Evolutionary conservation across 73 alveolate species (phyloP).

Genomic region (Breviolum minutum): DNA sequence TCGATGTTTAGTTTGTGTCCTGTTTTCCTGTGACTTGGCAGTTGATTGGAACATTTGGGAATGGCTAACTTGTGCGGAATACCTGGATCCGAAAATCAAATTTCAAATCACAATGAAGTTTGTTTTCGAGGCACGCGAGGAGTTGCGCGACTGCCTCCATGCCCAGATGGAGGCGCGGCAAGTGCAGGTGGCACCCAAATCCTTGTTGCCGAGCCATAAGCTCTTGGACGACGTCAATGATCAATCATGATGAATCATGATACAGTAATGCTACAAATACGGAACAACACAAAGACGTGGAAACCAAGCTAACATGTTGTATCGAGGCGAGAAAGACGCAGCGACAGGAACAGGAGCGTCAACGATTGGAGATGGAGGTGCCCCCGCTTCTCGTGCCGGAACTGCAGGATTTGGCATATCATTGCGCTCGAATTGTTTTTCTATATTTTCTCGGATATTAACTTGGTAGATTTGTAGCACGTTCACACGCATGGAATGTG

Average conservation of each 20-base stretch:
- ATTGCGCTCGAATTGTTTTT: background rate
- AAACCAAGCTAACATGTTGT: too few species aligned
- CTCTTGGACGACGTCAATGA: too few species aligned
- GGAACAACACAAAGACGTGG: too few species aligned
- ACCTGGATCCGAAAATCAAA: too few species aligned
- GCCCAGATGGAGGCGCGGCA: conserved; percentile 43
- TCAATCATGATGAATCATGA: too few species aligned
- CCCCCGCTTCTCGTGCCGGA: background rate
- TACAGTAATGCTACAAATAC: background rate
- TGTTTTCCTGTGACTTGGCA: too few species aligned
- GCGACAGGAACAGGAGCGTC: conserved; percentile 37
- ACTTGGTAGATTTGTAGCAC: background rate
- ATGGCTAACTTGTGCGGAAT: too few species aligned
- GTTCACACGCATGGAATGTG: background rate
- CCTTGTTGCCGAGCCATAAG: too few species aligned
- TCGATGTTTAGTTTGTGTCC: too few species aligned
- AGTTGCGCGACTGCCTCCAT: conserved; percentile 39
- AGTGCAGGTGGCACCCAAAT: background rate
- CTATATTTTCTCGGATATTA: background rate
- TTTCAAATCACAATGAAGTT: too few species aligned
- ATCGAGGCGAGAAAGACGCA: background rate
- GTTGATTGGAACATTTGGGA: too few species aligned
- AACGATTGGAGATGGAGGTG: conserved; percentile 21
- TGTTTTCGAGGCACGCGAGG: background rate
- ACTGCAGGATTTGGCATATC: background rate